Evolutionary conservation across 2,329 filamentous ascomycete species (phyloP), one percentile per base, ranked within the genome.

Genomic region (Aspergillus jensenii): DNA sequence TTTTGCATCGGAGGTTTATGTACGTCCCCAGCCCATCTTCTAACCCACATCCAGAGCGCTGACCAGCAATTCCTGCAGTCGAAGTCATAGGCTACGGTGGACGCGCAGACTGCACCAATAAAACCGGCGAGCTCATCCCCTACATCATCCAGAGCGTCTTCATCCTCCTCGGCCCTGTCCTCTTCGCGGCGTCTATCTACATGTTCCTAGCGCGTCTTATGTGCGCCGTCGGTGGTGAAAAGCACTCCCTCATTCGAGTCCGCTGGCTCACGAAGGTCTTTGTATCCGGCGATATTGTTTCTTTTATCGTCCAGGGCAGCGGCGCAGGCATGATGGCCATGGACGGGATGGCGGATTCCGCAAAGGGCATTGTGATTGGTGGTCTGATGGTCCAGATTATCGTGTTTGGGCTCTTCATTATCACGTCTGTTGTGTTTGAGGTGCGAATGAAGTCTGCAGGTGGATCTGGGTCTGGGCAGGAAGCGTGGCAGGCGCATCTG

Each of bases 181-280:
- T 82, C 51, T 78, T 81, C 60, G 80, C 80, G 17, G 81, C 81
- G 14, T 75, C 76, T 0, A 78, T 81, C 60, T 82, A 83, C 63
- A 82, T 81, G 69, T 71, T 74, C 15, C 75, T 82, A 39, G 77
- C 75, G 33, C 76, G 80, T 8, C 72, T 82, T 39, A 76, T 82
- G 14, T 69, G 72, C 21, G 64, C 74, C 40, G 68, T 77, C 6
- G 67, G 77, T 7, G 76, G 68, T 33, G 79, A 80, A 56, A 68
- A 74, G 8, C 70, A 71, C 8, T 71, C 79, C 4, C 70, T 80
- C 65, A 77, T 81, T 57, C 72, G 74, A 2, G 69, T 75, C 2
- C 69, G 67, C 2, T 78, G 76, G 68, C 68, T 82, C 17, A 82
- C 80, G 0, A 77, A 77, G 41, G 75, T 77, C 4, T 82, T 82